Conservation (phyloP, 2,329 filamentous ascomycete genomes). For the Colletotrichum scovillei region DNA sequence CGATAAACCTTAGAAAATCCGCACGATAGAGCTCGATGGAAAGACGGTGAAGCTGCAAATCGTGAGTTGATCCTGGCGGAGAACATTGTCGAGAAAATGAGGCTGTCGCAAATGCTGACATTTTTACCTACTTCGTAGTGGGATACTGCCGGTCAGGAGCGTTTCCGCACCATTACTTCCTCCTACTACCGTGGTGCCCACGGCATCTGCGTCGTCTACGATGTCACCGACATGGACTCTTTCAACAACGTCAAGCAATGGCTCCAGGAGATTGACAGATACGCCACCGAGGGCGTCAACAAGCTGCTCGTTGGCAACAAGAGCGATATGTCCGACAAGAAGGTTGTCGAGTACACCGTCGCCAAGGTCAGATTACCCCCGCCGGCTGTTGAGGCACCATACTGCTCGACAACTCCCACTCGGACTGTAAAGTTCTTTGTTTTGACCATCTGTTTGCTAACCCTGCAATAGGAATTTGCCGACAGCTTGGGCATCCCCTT, state of each 20-base stretch:
- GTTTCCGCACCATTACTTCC: slow-evolving; percentile 99
- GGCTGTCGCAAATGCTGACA: slow-evolving; percentile 40
- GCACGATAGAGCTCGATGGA: slow-evolving; percentile 98
- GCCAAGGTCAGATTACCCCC: slow-evolving; percentile 81
- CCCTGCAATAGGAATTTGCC: slow-evolving; percentile 83
- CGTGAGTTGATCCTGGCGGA: slow-evolving; percentile 67
- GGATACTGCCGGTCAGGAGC: slow-evolving; percentile 99
- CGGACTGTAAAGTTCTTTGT: neutral
- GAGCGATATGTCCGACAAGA: slow-evolving; percentile 99
- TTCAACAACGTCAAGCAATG: slow-evolving; percentile 99
- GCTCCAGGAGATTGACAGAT: slow-evolving; percentile 99
- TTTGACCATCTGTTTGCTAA: neutral
- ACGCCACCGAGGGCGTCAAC: slow-evolving; percentile 99
- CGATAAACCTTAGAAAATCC: slow-evolving; percentile 83
- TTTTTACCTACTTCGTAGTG: slow-evolving; percentile 69
- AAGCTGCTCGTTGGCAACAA: slow-evolving; percentile 99
- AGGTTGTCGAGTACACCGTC: slow-evolving; percentile 99
- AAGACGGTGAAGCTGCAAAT: slow-evolving; percentile 99
- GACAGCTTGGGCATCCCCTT: slow-evolving; percentile 99
- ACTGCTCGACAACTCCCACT: neutral
- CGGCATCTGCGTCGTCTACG: slow-evolving; percentile 99
- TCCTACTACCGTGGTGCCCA: slow-evolving; percentile 99
- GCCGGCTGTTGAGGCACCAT: neutral
- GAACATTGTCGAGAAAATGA: neutral
- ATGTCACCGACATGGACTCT: slow-evolving; percentile 99